Percentiles rank a stretch among this genome's conserved stretches.
Conservation (phyloP, 108 stramenopile genomes). For the Epipyxis sp. region DNA sequence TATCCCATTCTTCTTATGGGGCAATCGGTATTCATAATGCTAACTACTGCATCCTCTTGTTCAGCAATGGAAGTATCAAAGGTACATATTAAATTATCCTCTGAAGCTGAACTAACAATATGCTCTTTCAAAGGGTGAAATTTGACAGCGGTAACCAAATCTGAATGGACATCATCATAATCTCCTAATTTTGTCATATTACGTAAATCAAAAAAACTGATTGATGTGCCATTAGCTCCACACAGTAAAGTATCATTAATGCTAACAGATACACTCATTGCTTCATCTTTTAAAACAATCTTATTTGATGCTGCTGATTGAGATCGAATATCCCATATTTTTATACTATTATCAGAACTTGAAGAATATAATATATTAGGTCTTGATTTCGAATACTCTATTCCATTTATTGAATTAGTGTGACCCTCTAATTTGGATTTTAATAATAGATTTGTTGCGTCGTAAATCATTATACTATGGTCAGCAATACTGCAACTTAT, state of each 20-base stretch:
- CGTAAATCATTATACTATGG: no score
- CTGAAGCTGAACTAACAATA: constrained; percentile 40
- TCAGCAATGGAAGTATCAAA: constrained; percentile 43
- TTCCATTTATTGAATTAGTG: not conserved
- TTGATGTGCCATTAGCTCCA: not conserved
- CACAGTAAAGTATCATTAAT: not conserved
- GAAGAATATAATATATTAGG: not conserved
- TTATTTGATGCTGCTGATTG: not conserved
- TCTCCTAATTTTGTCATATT: not conserved
- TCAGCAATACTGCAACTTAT: no score
- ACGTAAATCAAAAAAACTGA: not conserved
- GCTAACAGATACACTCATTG: not conserved
- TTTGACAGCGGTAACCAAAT: not conserved
- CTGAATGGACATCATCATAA: constrained; percentile 11
- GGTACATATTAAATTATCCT: constrained; percentile 52
- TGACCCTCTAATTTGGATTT: not conserved
- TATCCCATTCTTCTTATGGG: constrained; percentile 42
- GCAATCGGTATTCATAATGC: constrained; percentile 55
- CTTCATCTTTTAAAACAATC: not conserved
- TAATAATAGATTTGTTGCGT: not conserved
- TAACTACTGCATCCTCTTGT: constrained; percentile 47
- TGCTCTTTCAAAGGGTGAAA: constrained; percentile 38
- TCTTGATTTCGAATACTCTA: not conserved
- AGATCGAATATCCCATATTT: not conserved
- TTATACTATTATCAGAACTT: not conserved